Conservation (phyloP, 352 stramenopile species). For the Globisporangium cylindrosporum region DNA sequence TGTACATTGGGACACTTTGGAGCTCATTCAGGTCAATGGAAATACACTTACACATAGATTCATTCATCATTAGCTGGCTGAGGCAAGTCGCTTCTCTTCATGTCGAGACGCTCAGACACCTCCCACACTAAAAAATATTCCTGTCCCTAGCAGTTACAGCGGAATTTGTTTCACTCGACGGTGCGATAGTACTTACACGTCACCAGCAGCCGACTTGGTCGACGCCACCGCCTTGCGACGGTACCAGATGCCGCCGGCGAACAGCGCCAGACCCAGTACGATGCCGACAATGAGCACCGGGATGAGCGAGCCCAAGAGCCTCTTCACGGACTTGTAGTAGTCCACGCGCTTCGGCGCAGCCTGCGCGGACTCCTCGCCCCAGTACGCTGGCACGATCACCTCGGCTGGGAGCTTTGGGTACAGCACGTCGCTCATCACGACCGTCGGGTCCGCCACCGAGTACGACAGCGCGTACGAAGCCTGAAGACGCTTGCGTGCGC, state of each 20-base stretch:
- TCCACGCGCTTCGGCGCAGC: too few species aligned
- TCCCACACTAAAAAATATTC: constrained; percentile 9
- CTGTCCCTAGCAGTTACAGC: background rate
- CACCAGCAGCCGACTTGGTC: constrained; percentile 17
- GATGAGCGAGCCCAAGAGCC: too few species aligned
- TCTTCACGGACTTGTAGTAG: too few species aligned
- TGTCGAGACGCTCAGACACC: background rate
- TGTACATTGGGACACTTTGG: background rate
- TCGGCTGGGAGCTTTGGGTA: too few species aligned
- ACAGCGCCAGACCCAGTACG: constrained; percentile 32
- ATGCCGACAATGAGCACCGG: too few species aligned
- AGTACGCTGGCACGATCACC: too few species aligned
- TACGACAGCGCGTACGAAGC: too few species aligned
- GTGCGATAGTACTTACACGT: constrained; percentile 14
- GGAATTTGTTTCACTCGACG: constrained; percentile 1
- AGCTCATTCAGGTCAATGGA: background rate
- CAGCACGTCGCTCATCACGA: too few species aligned
- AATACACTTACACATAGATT: constrained; percentile 7
- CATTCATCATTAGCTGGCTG: background rate
- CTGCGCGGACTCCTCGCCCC: too few species aligned
- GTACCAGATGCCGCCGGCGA: constrained; percentile 42
- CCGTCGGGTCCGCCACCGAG: too few species aligned
- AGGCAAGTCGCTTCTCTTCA: constrained; percentile 1
- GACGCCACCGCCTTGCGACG: constrained; percentile 25
- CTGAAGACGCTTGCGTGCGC: too few species aligned